phyloP scores from a whole-genome alignment of 2,329 filamentous ascomycete species.

The Grosmannia clavigera region DNA sequence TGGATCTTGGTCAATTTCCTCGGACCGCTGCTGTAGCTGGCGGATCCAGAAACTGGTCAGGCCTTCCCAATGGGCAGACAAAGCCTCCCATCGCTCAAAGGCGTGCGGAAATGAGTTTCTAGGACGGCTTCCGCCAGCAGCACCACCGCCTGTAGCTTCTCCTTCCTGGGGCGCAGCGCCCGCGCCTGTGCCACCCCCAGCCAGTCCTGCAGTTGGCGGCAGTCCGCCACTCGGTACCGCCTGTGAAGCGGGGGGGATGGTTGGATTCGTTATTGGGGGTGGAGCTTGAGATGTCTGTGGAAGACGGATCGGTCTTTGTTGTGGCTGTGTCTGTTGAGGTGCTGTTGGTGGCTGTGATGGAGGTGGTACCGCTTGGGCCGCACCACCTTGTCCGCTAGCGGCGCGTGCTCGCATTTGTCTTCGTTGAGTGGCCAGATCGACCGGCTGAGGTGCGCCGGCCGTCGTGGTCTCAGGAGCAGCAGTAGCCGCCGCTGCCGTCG shows the following conservation, averaged over 20 bases:
- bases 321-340: slow-evolving; percentile 5
- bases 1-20: slow-evolving; percentile 71
- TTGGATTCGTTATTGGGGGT: neutral
- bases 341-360: slow-evolving; percentile 7
- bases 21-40: slow-evolving; percentile 77
- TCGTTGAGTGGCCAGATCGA: slow-evolving; percentile 22
- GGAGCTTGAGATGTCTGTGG: neutral
- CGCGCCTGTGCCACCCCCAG: neutral
- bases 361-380: slow-evolving; percentile 2
- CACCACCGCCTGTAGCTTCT: slow-evolving; percentile 17
- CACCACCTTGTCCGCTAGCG: slow-evolving; percentile 6
- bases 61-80: slow-evolving; percentile 97
- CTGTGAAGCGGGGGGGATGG: neutral
- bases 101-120: slow-evolving; percentile 83
- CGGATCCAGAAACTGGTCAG: slow-evolving; percentile 96
- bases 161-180: slow-evolving; percentile 14
- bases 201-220: slow-evolving; percentile 6
- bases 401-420: slow-evolving; percentile 20
- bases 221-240: neutral
- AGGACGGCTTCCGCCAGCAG: slow-evolving; percentile 24
- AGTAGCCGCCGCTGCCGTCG: slow-evolving; percentile 14
- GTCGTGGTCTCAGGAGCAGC: slow-evolving; percentile 9
- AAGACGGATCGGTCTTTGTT: slow-evolving; percentile 4
- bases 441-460: slow-evolving; percentile 13
- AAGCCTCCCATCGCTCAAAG: slow-evolving; percentile 92